Base-by-base conservation (phyloP, 352 stramenopile genomes). In the Aphanomyces stellatus region DNA sequence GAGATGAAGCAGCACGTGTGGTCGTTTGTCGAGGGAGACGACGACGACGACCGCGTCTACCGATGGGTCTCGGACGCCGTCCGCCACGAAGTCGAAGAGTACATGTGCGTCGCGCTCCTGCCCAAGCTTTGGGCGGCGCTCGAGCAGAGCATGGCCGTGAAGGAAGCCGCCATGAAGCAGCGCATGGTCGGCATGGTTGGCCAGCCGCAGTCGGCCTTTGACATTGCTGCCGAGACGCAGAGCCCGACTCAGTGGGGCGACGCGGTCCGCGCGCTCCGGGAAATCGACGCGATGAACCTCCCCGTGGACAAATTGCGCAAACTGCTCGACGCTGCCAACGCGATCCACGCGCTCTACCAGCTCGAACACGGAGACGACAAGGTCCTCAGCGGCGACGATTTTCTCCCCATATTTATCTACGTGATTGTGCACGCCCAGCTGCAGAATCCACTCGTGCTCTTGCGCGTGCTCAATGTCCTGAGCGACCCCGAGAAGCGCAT, bases 361-460 rank as follows among this genome's bases (percentile, higher is more conserved):
- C 30, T 72, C 1, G 85, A 94, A 57, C 79, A 63, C 28, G 49
- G 27, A 34, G 70, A 88, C 31, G 80, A 89, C 25, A 81, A 91
- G 57, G 80, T 90, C 56, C 74, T 94, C 40, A 92, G 82, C 53
- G 85, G 83, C 35, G 85, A 92, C 74, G 84, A 92, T 71, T 91
- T 94, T 65, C 68, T 94, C 71, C 83, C 83, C 48, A 92, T 94
- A 72, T 91, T 94, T 77, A 88, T 94, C 75, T 92, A 92, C 75
- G 83, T 94, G 69, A 88, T 94, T 69, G 83, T 94, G 35, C 83
- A 92, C 71, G 88, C 79, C 66, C 76, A 90, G 24, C 71, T 94
- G 34, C 73, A 79, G 42, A 70, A 83, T 30, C 85, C 85, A 1
- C 90, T 94, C 69, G 78, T 91, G 64, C 90, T 84, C 19, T 81